Evolutionary conservation across 352 stramenopile species (phyloP).

Genomic region (Globisporangium paroecandrum): DNA sequence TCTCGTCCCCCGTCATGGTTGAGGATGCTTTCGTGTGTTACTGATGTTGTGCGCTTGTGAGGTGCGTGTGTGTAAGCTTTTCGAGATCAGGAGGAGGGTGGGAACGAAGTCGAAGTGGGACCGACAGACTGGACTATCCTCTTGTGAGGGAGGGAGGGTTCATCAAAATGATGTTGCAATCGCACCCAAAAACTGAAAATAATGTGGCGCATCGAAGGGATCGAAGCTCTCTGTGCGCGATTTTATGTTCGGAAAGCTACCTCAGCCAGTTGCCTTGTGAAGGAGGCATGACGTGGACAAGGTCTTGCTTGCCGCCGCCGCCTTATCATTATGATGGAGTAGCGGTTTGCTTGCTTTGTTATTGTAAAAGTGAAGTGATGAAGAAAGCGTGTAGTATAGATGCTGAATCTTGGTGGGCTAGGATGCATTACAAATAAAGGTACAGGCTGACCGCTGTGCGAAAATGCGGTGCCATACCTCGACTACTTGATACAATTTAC

Average conservation of each 20-base stretch:
- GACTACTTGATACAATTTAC: neutral
- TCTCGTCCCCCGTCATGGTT: neutral
- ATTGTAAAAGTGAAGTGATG: too few species aligned
- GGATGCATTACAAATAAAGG: neutral
- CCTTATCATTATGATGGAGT: neutral
- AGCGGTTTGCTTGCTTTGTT: neutral
- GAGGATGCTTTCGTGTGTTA: neutral
- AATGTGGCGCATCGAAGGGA: neutral
- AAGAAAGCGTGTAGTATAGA: neutral
- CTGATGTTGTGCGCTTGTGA: neutral
- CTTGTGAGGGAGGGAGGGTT: neutral
- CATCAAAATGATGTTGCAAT: neutral
- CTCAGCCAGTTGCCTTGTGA: too few species aligned
- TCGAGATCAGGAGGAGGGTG: neutral
- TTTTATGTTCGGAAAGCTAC: neutral
- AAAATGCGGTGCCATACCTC: neutral
- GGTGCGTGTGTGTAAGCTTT: neutral
- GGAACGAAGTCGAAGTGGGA: neutral
- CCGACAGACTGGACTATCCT: neutral
- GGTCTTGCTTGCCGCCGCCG: too few species aligned
- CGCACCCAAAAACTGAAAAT: neutral
- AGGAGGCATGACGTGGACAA: too few species aligned
- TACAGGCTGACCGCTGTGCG: neutral
- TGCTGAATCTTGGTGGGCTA: neutral
- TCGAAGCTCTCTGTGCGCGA: neutral